Evolutionary conservation across 225 moss, liverwort and hornwort genomes (phyloP).

Genomic region (Bryoerythrophyllum caledonicum): DNA sequence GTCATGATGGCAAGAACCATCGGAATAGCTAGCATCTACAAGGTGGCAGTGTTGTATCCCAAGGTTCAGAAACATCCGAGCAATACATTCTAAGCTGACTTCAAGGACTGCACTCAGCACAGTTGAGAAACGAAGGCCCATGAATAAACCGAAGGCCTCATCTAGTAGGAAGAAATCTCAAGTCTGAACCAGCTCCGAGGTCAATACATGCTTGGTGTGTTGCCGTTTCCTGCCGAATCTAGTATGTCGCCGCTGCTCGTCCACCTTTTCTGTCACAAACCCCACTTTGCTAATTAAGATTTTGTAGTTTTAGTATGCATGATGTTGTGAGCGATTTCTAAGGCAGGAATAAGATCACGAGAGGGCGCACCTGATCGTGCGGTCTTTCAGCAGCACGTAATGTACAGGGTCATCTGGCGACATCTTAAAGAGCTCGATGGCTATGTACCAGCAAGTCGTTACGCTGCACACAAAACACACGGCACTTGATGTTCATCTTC

Average conservation of each 20-base stretch:
- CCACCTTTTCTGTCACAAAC: conserved; percentile 63
- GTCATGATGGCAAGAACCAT: background rate
- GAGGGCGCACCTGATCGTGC: conserved; percentile 58
- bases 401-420: conserved; percentile 73
- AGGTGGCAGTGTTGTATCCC: background rate
- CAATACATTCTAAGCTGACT: background rate
- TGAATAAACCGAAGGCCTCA: background rate
- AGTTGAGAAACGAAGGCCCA: background rate
- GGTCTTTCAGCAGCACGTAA: conserved; percentile 80
- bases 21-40: background rate
- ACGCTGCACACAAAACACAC: conserved; percentile 51
- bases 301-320: background rate
- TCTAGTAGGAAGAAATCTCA: background rate
- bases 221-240: conserved; percentile 31
- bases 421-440: conserved; percentile 86
- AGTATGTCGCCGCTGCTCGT: conserved; percentile 42
- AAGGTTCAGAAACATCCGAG: conserved; percentile 5
- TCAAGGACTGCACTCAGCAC: background rate
- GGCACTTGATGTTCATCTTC: background rate
- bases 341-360: background rate
- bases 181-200: conserved; percentile 15
- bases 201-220: conserved; percentile 33
- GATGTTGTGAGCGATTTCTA: background rate
- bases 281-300: conserved; percentile 10
- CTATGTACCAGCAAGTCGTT: conserved; percentile 73